Percentiles rank a stretch among this genome's conserved stretches.
Conservation (phyloP, 192 early-diverging fungal genomes). For the Mortierella antarctica region DNA sequence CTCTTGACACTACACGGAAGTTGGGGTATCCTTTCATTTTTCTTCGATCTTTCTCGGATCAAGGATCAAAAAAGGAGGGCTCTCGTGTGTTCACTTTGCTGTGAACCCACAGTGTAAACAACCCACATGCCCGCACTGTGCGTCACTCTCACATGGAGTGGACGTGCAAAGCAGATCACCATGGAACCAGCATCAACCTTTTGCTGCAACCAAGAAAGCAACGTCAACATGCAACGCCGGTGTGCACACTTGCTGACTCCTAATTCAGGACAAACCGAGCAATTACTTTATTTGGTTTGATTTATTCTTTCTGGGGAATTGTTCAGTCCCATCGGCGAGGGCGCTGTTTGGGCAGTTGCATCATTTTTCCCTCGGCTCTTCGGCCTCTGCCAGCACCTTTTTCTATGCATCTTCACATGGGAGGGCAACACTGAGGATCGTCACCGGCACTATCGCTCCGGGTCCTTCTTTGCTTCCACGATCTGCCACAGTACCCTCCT, state of each 20-base stretch:
- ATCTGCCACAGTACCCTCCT: not conserved
- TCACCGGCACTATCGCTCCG: too few relatives aligned
- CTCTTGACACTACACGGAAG: too few relatives aligned
- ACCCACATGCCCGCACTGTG: constrained; percentile 5
- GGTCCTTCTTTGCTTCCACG: not conserved
- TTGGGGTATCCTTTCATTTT: not conserved
- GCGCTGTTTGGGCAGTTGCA: constrained; percentile 22
- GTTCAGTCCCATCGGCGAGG: constrained; percentile 19
- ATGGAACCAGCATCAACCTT: too few relatives aligned
- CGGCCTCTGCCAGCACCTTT: not conserved
- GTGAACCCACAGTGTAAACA: constrained; percentile 6
- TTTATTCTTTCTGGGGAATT: constrained; percentile 4
- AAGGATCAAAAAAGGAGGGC: constrained; percentile 10
- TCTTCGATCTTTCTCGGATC: not conserved
- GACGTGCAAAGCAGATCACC: too few relatives aligned
- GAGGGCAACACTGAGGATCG: not conserved
- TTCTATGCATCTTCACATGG: constrained; percentile 3
- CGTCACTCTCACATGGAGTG: constrained; percentile 28
- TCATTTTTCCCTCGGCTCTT: constrained; percentile 7
- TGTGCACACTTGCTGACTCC: not conserved
- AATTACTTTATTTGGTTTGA: constrained; percentile 29
- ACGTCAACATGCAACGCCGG: not conserved
- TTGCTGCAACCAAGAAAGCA: not conserved
- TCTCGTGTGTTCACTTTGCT: constrained; percentile 22
- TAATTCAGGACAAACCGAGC: constrained; percentile 49